Evolutionary conservation across 805 yeast genomes (phyloP), one percentile per base, ranked within the genome.

Genomic region (Cyberlindnera xishuangbannaensis): DNA sequence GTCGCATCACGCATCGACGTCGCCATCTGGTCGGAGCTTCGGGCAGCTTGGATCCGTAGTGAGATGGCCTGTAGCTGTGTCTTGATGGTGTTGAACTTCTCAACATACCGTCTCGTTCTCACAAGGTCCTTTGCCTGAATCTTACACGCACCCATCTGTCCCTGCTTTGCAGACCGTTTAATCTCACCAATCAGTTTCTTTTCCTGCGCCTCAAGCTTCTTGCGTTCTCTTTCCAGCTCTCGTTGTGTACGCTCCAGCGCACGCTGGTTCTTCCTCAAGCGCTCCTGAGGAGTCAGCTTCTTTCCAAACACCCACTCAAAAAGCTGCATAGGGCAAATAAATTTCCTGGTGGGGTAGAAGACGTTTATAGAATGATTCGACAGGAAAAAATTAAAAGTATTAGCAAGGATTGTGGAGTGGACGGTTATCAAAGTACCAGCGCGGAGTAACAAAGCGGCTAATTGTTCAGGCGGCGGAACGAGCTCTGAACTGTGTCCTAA

Each of bases 291-390:
- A 30, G 97, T 86, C 43, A 83, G 64, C 55, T 81, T 75, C 69
- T 86, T 84, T 8, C 98, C 98, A 62, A 92, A 92, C 18, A 84
- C 86, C 97, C 97, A 92, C 52, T 88, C 95, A 45, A 92, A 73
- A 48, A 81, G 55, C 48, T 74, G 73, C 83, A 77, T 76, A 9
- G 23, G 23, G 9, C n/a, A n/a, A n/a, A n/a, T n/a, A n/a, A n/a
- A n/a, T n/a, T n/a, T n/a, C n/a, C n/a, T n/a, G n/a, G 23, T 9
- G 9, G 23, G 9, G 23, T 20, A 12, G 23, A 20, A 12, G 12
- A 12, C 12, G 23, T 20, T 12, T 20, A 20, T 9, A 20, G 9
- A 20, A 12, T 20, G 23, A 20, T 9, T 20, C 12, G 23, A 20
- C 12, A 20, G n/a, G n/a, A n/a, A n/a, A n/a, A n/a, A n/a, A n/a